phyloP scores from a whole-genome alignment of 2,329 filamentous ascomycete species.

The Chaetomiaceae sp. region DNA sequence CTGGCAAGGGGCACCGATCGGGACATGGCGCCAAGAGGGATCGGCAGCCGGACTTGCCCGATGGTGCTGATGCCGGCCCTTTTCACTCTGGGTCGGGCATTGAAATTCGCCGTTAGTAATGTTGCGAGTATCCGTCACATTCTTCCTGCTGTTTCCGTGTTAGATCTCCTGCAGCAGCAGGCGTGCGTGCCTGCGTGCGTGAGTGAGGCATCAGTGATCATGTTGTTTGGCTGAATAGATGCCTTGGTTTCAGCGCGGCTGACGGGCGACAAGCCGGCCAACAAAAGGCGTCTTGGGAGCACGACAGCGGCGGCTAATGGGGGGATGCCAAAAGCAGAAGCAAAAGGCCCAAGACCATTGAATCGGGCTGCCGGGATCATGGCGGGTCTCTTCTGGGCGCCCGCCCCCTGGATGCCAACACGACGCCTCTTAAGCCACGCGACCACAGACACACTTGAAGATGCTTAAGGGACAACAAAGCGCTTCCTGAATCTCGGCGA shows the following conservation, averaged over 20 bases:
- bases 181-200: no score
- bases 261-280: neutral
- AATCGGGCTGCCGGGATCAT: neutral
- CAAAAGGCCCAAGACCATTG: neutral
- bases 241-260: neutral
- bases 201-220: no score
- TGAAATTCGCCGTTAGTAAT: constrained; percentile 7
- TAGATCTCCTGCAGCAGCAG: neutral
- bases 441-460: no score
- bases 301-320: neutral
- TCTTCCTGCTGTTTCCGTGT: constrained; percentile 6
- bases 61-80: constrained; percentile 14
- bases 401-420: no score
- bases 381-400: neutral
- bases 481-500: no score
- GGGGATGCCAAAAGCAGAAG: neutral
- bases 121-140: neutral
- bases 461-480: no score
- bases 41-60: constrained; percentile 19
- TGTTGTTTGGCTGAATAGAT: neutral
- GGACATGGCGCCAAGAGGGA: constrained; percentile 16
- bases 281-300: neutral
- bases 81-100: neutral
- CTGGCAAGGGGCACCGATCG: constrained; percentile 8
- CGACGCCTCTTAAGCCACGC: neutral